Evolutionary conservation across 2,329 filamentous ascomycete species (phyloP).

Genomic region (Samsoniella hepiali): DNA sequence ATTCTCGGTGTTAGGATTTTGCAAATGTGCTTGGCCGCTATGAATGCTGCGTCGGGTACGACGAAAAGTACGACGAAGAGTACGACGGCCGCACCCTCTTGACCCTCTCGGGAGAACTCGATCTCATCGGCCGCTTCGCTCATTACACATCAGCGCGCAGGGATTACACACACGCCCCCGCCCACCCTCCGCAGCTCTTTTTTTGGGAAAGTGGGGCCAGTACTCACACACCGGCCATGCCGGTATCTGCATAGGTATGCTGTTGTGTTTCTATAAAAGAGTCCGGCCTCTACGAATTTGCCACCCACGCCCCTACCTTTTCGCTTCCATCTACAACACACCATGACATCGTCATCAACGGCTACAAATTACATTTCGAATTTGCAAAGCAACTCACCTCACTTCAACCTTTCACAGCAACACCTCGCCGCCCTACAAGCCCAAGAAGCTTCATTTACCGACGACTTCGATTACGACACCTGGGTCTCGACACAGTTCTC

Average conservation of each 20-base stretch:
- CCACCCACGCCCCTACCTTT: constrained; percentile 18
- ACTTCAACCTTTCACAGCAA: background rate
- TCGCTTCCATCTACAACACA: constrained; percentile 12
- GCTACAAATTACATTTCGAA: background rate
- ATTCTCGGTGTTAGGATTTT: constrained; percentile 7
- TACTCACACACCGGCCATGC: constrained; percentile 12
- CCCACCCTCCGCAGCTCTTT: background rate
- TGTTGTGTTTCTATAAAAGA: constrained; percentile 12
- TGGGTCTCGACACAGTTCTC: constrained; percentile 10
- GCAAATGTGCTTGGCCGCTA: background rate
- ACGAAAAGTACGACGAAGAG: background rate
- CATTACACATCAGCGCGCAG: constrained; percentile 11
- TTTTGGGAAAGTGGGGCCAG: constrained; percentile 2
- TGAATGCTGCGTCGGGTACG: background rate
- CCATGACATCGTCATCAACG: constrained; percentile 11
- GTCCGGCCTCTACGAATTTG: constrained; percentile 11
- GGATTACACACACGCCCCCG: constrained; percentile 4
- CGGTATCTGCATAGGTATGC: constrained; percentile 8
- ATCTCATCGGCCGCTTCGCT: constrained; percentile 13
- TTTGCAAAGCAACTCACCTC: background rate
- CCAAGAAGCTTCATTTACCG: background rate
- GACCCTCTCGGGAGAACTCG: constrained; percentile 12
- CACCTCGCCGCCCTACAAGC: background rate
- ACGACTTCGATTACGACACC: constrained; percentile 5
- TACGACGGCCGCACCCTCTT: constrained; percentile 8